Evolutionary conservation across 2,329 filamentous ascomycete species (phyloP).

Genomic region (Claviceps sp.): DNA sequence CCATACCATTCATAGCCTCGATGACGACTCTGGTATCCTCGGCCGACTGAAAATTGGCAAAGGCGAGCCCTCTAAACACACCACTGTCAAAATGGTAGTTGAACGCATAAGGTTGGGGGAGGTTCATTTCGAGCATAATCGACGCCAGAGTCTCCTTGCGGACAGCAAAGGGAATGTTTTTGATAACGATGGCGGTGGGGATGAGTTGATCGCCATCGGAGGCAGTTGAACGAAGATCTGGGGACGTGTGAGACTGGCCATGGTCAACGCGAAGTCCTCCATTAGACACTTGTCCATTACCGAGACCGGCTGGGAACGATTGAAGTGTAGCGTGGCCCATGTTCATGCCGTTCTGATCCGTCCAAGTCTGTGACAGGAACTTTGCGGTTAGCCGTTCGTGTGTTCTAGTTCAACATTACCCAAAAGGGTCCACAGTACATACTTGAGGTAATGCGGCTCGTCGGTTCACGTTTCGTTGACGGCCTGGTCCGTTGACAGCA

Average conservation of each 20-base stretch:
- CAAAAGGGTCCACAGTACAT: conserved; percentile 26
- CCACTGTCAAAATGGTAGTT: conserved; percentile 99
- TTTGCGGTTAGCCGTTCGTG: not conserved
- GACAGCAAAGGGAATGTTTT: conserved; percentile 97
- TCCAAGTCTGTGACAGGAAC: conserved; percentile 30
- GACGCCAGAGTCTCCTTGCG: conserved; percentile 91
- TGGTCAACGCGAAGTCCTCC: conserved; percentile 31
- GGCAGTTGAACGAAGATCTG: conserved; percentile 28
- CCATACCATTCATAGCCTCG: conserved; percentile 86
- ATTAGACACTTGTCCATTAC: conserved; percentile 24
- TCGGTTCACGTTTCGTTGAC: conserved; percentile 41
- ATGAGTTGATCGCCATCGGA: conserved; percentile 75
- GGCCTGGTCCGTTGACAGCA: conserved; percentile 49
- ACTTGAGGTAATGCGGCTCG: conserved; percentile 60
- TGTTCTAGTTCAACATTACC: too few species aligned
- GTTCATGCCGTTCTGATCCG: conserved; percentile 31
- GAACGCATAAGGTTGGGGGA: conserved; percentile 94
- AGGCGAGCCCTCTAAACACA: conserved; percentile 88
- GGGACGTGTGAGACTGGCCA: conserved; percentile 25
- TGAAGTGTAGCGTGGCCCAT: conserved; percentile 26
- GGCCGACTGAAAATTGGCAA: conserved; percentile 94
- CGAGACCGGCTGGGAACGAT: conserved; percentile 21
- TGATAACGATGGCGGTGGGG: conserved; percentile 96
- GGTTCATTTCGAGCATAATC: conserved; percentile 86
- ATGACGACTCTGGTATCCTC: conserved; percentile 91